These are phyloP conservation scores for Aphanomyces invadans DNA, from an alignment of 352 stramenopile genomes.

Conservation along the genomic window DNA sequence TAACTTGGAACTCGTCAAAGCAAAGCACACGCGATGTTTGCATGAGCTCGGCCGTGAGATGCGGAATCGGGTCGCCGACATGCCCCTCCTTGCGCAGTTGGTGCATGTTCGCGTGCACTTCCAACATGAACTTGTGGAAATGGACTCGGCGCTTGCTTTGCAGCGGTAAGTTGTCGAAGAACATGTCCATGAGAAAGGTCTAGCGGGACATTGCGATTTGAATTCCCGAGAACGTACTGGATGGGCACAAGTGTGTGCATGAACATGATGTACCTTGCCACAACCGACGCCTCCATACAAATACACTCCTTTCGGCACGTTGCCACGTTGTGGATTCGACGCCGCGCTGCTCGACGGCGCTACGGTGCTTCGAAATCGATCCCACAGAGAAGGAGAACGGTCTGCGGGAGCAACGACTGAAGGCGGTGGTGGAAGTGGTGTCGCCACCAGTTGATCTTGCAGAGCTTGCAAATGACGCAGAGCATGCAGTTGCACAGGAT, in stretches of 20 bases:
- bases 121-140: constrained; percentile 98
- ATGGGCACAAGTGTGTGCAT: neutral
- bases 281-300: constrained; percentile 93
- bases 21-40: constrained; percentile 87
- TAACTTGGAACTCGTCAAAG: constrained; percentile 99
- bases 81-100: constrained; percentile 82
- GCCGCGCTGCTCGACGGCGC: neutral
- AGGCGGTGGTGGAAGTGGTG: neutral
- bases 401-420: neutral
- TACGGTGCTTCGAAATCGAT: neutral
- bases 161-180: constrained; percentile 82
- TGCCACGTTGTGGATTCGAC: neutral
- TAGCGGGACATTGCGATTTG: constrained; percentile 28
- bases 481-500: constrained; percentile 15
- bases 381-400: constrained; percentile 11
- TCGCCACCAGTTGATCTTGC: constrained; percentile 7
- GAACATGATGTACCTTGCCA: constrained; percentile 64
- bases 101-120: constrained; percentile 95
- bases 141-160: constrained; percentile 87
- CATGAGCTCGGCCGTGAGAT: constrained; percentile 83
- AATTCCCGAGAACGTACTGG: neutral
- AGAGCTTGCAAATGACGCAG: constrained; percentile 8
- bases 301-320: constrained; percentile 91
- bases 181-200: constrained; percentile 96
- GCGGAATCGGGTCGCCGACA: constrained; percentile 61